Conservation (phyloP, 2,329 filamentous ascomycete genomes). For the Lecanicillium sp. region DNA sequence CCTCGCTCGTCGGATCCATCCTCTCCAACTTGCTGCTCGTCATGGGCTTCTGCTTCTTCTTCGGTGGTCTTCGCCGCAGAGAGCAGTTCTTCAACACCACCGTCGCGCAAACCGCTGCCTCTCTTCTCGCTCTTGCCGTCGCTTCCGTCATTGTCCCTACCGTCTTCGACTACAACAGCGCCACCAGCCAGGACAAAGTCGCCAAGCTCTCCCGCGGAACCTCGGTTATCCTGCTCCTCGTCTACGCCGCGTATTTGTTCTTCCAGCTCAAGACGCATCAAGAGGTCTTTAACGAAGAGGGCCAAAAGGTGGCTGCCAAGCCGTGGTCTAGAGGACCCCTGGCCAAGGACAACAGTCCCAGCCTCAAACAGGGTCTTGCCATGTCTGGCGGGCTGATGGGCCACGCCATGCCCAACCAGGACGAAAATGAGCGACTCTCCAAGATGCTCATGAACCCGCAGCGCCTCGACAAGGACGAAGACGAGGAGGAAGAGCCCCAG, state of each 20-base stretch:
- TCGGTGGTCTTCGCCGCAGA: slow-evolving; percentile 67
- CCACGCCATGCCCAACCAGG: slow-evolving; percentile 21
- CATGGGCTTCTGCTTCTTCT: slow-evolving; percentile 88
- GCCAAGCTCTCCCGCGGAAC: slow-evolving; percentile 64
- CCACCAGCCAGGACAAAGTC: slow-evolving; percentile 39
- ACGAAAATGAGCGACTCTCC: slow-evolving; percentile 37
- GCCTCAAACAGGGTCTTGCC: slow-evolving; percentile 31
- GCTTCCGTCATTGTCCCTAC: slow-evolving; percentile 83
- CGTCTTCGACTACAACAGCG: slow-evolving; percentile 58
- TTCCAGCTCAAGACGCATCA: slow-evolving; percentile 88
- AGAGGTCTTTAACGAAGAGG: slow-evolving; percentile 70
- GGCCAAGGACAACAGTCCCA: slow-evolving; percentile 18
- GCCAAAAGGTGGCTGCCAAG: slow-evolving; percentile 64
- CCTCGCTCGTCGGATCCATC: slow-evolving; percentile 85
- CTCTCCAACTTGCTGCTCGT: slow-evolving; percentile 85
- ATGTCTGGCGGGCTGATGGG: slow-evolving; percentile 31
- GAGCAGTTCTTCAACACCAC: slow-evolving; percentile 91
- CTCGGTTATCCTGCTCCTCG: slow-evolving; percentile 70
- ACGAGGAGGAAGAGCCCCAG: slow-evolving; percentile 67
- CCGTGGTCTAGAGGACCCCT: slow-evolving; percentile 30
- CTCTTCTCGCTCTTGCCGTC: slow-evolving; percentile 70
- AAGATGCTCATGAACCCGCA: slow-evolving; percentile 33
- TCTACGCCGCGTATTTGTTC: slow-evolving; percentile 77
- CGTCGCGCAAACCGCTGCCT: slow-evolving; percentile 83
- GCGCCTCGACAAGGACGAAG: slow-evolving; percentile 48